Evolutionary conservation across 805 yeast genomes (phyloP), one percentile per base, ranked within the genome.

Genomic region (Candida chauliodis): DNA sequence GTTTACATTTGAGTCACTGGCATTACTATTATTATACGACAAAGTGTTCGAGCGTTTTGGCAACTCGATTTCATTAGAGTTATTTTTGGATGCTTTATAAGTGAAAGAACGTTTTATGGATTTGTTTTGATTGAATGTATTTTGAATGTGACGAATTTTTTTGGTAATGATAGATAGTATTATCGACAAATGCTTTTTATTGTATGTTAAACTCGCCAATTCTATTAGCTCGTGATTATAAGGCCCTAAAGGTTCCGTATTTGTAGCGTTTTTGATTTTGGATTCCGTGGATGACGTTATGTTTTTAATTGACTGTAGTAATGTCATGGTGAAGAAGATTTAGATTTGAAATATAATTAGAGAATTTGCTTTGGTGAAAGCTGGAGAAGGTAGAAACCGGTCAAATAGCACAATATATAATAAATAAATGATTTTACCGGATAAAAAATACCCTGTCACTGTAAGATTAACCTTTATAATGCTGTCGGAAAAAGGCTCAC

Each of bases 201-300:
- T 55, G 38, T 61, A 65, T 0, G 84, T 68, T 16, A 76, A 52
- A 2, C 62, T 56, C 1, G 81, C 67, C 2, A 79, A 56, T 35
- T 76, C 78, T 41, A 71, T 71, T 51, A 79, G 59, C 42, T 78
- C 73, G 5, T 71, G 60, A n/a, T 78, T 74, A 6, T 75, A 73
- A 0, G 82, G 82, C 1, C 84, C 80, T 48, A 69, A 60, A 1
- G 69, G 62, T 41, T 77, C 81, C 41, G 66, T 67, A 45, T 69
- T 73, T 17, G 82, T 78, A 7, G 81, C 54, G 20, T 46, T 38
- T 30, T 45, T 47, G 4, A 49, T 42, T 31, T 45, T 43, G 10
- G 41, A 37, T 29, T 37, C 44, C 2, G 41, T 41, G 7, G 42
- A 38, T 11, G 48, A 45, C 8, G 48, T 39, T 17, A 42, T 17